phyloP scores from a whole-genome alignment of 139 green algal species.

The Pseudopediastrum boryanum region DNA sequence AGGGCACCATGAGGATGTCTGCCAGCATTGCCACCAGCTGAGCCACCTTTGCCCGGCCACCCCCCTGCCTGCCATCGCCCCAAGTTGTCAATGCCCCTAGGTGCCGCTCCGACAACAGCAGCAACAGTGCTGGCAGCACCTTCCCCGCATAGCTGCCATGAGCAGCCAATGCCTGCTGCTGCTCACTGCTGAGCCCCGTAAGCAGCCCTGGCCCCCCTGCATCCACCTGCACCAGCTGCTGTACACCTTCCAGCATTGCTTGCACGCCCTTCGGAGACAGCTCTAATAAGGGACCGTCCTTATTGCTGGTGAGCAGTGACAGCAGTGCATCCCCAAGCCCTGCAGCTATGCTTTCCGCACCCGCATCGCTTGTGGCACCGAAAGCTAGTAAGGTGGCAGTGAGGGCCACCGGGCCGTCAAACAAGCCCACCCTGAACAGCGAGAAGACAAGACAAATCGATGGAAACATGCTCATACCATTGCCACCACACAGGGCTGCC shows the following conservation, averaged over 20 bases:
- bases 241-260: slow-evolving; percentile 51
- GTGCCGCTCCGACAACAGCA: neutral
- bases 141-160: slow-evolving; percentile 45
- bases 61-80: slow-evolving; percentile 21
- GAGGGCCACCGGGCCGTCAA: slow-evolving; percentile 65
- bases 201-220: slow-evolving; percentile 25
- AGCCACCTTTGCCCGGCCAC: slow-evolving; percentile 31
- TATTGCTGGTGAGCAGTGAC: slow-evolving; percentile 21
- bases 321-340: slow-evolving; percentile 32
- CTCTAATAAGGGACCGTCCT: slow-evolving; percentile 49
- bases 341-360: slow-evolving; percentile 35
- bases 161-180: slow-evolving; percentile 43
- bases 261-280: slow-evolving; percentile 64
- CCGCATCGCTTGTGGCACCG: slow-evolving; percentile 45
- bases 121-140: slow-evolving; percentile 17
- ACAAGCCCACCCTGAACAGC: slow-evolving; percentile 41
- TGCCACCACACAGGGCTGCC: no score
- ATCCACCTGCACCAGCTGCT: slow-evolving; percentile 43
- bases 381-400: slow-evolving; percentile 54
- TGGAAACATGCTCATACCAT: no score
- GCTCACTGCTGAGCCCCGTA: neutral
- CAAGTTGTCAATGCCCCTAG: no score
- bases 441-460: no score
- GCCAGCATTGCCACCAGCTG: slow-evolving; percentile 10
- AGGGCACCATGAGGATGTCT: slow-evolving; percentile 37